These are phyloP conservation scores for Podospora pseudopauciseta DNA, from an alignment of 495 filamentous ascomycete species.

Conservation along the genomic window DNA sequence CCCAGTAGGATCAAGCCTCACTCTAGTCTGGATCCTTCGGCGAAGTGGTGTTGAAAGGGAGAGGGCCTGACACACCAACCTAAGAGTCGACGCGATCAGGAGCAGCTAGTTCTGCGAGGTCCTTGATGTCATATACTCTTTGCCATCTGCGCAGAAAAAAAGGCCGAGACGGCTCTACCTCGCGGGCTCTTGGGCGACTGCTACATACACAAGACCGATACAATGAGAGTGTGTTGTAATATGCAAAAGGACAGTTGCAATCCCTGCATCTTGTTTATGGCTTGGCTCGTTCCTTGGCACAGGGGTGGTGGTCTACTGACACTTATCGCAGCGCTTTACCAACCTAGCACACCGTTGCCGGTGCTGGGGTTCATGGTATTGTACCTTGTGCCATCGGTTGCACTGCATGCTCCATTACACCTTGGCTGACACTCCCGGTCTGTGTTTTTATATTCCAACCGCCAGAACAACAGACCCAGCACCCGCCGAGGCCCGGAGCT, in stretches of 20 bases:
- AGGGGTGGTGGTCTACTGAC: not conserved
- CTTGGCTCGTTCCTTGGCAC: constrained; percentile 7
- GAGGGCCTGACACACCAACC: not conserved
- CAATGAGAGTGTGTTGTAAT: not conserved
- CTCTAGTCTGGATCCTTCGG: not conserved
- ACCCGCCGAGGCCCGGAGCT: constrained; percentile 4
- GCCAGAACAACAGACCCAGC: constrained; percentile 1
- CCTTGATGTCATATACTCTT: not conserved
- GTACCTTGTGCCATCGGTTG: not conserved
- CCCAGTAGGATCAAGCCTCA: not conserved
- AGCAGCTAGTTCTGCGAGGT: not conserved
- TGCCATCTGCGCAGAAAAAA: not conserved
- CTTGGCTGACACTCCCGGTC: not conserved
- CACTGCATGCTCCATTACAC: constrained; percentile 1
- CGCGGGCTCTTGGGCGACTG: constrained; percentile 1
- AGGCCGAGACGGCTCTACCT: constrained; percentile 5
- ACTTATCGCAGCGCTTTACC: not conserved
- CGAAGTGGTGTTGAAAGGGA: not conserved
- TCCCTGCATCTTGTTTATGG: constrained; percentile 4
- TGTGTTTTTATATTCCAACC: not conserved
- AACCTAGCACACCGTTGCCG: not conserved
- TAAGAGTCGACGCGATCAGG: not conserved
- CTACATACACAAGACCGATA: constrained; percentile 1
- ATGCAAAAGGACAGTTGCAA: constrained; percentile 3
- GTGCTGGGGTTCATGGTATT: not conserved